A percentile compares a stretch with the other conserved stretches of the same genome.
Evolutionary conservation across 1,139 yeast species (phyloP).

Genomic region (Saccharomyces uvarum): DNA sequence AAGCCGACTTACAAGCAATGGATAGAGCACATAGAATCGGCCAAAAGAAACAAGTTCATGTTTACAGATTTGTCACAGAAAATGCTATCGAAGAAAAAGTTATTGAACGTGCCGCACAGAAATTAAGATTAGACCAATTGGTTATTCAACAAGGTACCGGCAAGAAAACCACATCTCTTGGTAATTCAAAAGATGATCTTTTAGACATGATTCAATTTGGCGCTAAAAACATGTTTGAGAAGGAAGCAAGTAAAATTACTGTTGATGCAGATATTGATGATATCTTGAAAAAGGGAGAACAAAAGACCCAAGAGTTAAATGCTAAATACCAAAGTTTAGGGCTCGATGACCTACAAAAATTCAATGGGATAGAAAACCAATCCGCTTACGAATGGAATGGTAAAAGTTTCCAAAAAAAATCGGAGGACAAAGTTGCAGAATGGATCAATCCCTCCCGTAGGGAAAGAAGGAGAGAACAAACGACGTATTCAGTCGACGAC

Average conservation of each 20-base stretch:
- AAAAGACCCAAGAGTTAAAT: constrained; percentile 54
- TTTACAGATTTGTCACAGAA: constrained; percentile 68
- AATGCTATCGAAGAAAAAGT: constrained; percentile 78
- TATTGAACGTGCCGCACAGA: constrained; percentile 72
- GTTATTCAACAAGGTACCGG: constrained; percentile 68
- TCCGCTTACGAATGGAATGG: constrained; percentile 98
- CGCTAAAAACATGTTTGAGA: constrained; percentile 54
- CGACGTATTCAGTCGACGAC: constrained; percentile 77
- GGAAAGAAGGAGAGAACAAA: constrained; percentile 86
- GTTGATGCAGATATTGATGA: constrained; percentile 50
- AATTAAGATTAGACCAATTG: constrained; percentile 67
- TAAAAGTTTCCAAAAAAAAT: constrained; percentile 72
- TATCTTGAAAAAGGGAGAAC: constrained; percentile 53
- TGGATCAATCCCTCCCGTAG: constrained; percentile 90
- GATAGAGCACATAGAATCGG: constrained; percentile 86
- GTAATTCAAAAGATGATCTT: constrained; percentile 59
- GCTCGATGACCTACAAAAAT: constrained; percentile 68
- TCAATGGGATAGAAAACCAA: constrained; percentile 50
- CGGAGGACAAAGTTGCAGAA: constrained; percentile 43
- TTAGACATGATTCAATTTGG: constrained; percentile 77
- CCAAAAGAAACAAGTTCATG: constrained; percentile 73
- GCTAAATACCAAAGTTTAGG: constrained; percentile 60
- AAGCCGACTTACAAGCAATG: constrained; percentile 83
- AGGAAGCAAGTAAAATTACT: constrained; percentile 24
- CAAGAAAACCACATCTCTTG: constrained; percentile 33